These are phyloP conservation scores for Pyrenochaeta sp. DNA, from an alignment of 2,329 filamentous ascomycete species.

Conservation along the genomic window DNA sequence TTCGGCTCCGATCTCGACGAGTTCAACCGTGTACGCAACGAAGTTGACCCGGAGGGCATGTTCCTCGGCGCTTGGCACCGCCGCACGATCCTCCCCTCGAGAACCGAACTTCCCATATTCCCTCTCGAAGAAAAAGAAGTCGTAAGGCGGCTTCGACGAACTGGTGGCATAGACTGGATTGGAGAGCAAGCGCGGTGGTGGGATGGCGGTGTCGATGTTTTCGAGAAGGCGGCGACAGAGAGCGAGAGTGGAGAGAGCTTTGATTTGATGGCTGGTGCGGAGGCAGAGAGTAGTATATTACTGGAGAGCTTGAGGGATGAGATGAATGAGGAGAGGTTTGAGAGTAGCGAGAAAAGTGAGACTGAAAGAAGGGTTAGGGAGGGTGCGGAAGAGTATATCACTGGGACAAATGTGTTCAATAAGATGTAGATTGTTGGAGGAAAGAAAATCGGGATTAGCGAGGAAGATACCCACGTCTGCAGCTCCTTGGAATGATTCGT, in stretches of 20 bases:
- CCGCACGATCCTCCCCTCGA: conserved; percentile 54
- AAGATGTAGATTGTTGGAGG: conserved; percentile 35
- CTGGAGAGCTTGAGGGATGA: conserved; percentile 42
- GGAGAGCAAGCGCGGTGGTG: conserved; percentile 50
- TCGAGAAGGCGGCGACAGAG: conserved; percentile 39
- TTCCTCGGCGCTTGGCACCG: conserved; percentile 93
- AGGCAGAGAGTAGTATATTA: conserved; percentile 50
- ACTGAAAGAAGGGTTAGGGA: conserved; percentile 28
- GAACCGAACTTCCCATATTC: conserved; percentile 38
- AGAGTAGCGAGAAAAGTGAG: background rate
- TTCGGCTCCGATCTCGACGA: conserved; percentile 73
- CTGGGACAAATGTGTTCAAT: conserved; percentile 36
- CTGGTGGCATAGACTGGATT: conserved; percentile 50
- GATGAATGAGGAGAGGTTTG: background rate
- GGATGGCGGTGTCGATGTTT: conserved; percentile 44
- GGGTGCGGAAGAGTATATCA: conserved; percentile 22
- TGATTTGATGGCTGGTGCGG: conserved; percentile 56
- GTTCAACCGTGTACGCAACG: conserved; percentile 74
- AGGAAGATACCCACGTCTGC: background rate
- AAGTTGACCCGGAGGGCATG: conserved; percentile 81
- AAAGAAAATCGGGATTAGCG: background rate
- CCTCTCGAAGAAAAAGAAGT: conserved; percentile 55
- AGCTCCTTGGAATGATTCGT: background rate
- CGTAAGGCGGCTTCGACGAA: conserved; percentile 39
- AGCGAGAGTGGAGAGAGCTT: conserved; percentile 51